A percentile compares a stretch with the other conserved stretches of the same genome.
Evolutionary conservation across 768 basidiomycete genomes (phyloP).

Genomic region (Exidia glandulosa): DNA sequence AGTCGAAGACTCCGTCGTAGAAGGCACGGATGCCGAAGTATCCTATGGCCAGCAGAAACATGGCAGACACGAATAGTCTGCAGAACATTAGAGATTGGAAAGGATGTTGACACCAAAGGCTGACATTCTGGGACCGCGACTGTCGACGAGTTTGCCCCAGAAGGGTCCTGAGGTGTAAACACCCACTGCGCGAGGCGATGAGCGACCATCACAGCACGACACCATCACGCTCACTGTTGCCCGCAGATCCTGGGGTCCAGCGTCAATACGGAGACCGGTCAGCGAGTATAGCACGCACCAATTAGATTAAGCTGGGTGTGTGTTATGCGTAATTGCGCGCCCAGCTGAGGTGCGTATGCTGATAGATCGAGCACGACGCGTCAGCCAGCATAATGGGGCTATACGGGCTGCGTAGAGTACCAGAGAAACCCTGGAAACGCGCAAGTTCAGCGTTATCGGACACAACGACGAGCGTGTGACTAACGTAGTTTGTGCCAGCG

Average conservation of each 20-base stretch:
- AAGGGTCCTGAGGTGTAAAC: slow-evolving; percentile 67
- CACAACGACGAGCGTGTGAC: slow-evolving; percentile 16
- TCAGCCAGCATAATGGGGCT: neutral
- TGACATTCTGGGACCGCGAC: slow-evolving; percentile 47
- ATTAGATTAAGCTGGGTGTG: slow-evolving; percentile 79
- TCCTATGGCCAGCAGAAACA: slow-evolving; percentile 52
- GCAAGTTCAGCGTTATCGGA: neutral
- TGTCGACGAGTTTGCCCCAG: slow-evolving; percentile 72
- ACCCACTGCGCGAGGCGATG: slow-evolving; percentile 39
- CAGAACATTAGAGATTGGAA: neutral
- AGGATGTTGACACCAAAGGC: slow-evolving; percentile 5
- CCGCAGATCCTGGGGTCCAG: slow-evolving; percentile 32
- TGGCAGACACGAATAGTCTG: slow-evolving; percentile 49
- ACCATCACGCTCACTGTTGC: slow-evolving; percentile 44
- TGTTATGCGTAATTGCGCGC: slow-evolving; percentile 56
- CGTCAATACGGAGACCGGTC: neutral
- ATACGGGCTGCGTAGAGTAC: slow-evolving; percentile 13
- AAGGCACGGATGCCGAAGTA: slow-evolving; percentile 65
- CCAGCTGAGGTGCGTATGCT: slow-evolving; percentile 86
- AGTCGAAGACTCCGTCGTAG: slow-evolving; percentile 39
- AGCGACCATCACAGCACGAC: neutral
- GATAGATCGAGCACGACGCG: neutral
- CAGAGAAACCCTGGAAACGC: slow-evolving; percentile 24
- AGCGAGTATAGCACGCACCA: slow-evolving; percentile 21
- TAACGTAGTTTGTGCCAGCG: slow-evolving; percentile 68